Conservation (phyloP, 1,139 yeast genomes). For the Scheffersomyces lignicola region DNA sequence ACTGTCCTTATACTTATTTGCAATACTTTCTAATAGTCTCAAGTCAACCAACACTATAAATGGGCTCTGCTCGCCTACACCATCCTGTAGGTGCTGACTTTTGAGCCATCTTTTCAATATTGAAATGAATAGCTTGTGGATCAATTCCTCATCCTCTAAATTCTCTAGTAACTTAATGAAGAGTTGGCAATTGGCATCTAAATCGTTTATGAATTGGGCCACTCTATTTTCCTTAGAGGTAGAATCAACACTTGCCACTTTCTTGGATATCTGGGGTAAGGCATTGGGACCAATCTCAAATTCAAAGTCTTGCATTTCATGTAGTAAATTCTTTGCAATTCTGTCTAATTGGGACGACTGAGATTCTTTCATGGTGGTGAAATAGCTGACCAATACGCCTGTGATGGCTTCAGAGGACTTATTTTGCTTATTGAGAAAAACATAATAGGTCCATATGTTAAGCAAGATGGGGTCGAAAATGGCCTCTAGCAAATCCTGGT, state of each 20-base stretch:
- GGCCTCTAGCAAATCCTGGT: constrained; percentile 39
- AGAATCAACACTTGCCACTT: constrained; percentile 9
- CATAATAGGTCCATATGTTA: constrained; percentile 62
- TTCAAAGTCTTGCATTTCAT: constrained; percentile 52
- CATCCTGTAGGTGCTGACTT: constrained; percentile 13
- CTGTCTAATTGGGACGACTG: constrained; percentile 31
- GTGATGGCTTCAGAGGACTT: constrained; percentile 45
- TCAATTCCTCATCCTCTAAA: constrained; percentile 43
- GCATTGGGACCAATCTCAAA: constrained; percentile 54
- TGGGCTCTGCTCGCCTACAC: constrained; percentile 45
- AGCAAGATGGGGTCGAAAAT: constrained; percentile 47
- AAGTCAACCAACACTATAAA: constrained; percentile 59
- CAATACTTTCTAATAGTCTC: constrained; percentile 62
- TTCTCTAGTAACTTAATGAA: constrained; percentile 50
- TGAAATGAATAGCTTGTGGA: constrained; percentile 50
- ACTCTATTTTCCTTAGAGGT: constrained; percentile 21
- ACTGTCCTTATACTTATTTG: constrained; percentile 59
- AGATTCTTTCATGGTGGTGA: constrained; percentile 36
- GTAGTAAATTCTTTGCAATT: constrained; percentile 45
- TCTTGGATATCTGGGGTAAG: constrained; percentile 47
- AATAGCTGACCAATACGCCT: constrained; percentile 49
- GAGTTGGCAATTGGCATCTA: constrained; percentile 53
- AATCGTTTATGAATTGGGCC: constrained; percentile 35
- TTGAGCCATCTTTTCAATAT: constrained; percentile 64
- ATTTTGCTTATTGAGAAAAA: constrained; percentile 43